Conservation (phyloP, 2,329 filamentous ascomycete genomes). For the Rachicladosporium sp. region DNA sequence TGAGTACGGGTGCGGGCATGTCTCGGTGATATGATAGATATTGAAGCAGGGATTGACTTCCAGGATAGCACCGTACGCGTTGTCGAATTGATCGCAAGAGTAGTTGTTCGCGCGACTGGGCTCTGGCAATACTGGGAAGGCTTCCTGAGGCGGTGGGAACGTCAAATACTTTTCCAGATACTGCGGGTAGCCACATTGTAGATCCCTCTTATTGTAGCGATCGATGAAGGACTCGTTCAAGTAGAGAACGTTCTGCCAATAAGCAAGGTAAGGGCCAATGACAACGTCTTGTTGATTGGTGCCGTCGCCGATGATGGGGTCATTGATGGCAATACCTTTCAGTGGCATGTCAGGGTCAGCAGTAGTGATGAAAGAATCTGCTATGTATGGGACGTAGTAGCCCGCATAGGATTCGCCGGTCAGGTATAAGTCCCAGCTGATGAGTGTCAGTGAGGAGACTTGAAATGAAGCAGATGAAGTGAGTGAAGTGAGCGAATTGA, state of each 20-base stretch:
- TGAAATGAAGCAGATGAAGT: slow-evolving; percentile 5
- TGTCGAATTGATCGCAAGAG: slow-evolving; percentile 29
- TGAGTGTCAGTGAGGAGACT: slow-evolving; percentile 27
- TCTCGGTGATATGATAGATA: slow-evolving; percentile 35
- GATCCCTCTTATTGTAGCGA: slow-evolving; percentile 19
- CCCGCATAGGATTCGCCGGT: slow-evolving; percentile 57
- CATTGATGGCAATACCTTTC: slow-evolving; percentile 37
- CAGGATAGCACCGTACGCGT: slow-evolving; percentile 26
- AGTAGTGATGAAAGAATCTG: slow-evolving; percentile 39
- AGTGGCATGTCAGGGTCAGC: slow-evolving; percentile 39
- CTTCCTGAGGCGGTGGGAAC: slow-evolving; percentile 27
- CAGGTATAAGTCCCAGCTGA: slow-evolving; percentile 47
- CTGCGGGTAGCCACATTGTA: slow-evolving; percentile 22
- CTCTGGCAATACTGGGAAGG: slow-evolving; percentile 22
- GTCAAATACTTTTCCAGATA: slow-evolving; percentile 30
- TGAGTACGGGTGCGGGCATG: slow-evolving; percentile 30
- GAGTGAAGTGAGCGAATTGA: slow-evolving; percentile 4
- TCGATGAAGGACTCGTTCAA: slow-evolving; percentile 30
- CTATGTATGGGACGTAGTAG: slow-evolving; percentile 46
- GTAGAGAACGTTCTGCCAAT: slow-evolving; percentile 29
- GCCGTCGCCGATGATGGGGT: slow-evolving; percentile 34
- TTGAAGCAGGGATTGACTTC: slow-evolving; percentile 40
- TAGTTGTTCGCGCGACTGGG: slow-evolving; percentile 12
- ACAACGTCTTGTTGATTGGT: slow-evolving; percentile 26
- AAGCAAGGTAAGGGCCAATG: slow-evolving; percentile 25